Base-by-base conservation (phyloP, 1,284 basidiomycete species). In the Meira nashicola region DNA sequence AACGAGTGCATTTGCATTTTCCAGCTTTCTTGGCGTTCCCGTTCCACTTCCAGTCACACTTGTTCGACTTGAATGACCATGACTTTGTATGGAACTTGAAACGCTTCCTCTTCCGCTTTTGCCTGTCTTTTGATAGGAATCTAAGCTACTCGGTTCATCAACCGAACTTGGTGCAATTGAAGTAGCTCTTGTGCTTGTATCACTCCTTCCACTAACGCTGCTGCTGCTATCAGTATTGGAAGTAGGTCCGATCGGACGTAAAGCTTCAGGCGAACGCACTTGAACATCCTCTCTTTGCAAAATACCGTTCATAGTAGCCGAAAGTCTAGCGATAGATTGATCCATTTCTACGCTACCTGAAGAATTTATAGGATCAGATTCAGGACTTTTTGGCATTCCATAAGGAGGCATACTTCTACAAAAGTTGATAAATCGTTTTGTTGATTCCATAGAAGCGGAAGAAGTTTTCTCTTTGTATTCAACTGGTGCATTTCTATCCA, bases 401-500 rank as follows among this genome's bases (percentile, higher is more conserved):
- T 56, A 51, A 5, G 48, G 41, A 19, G 15, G 21, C 53, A 59
- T 38, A 21, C 37, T 44, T 25, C 40, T 15, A 43, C 58, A 59
- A 25, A 69, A 71, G 46, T 64, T 55, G n/a, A 74, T 65, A 39
- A 76, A 70, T 39, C 65, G 65, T 55, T 73, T 70, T 49, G 73
- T 73, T 21, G 74, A 64, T 53, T 72, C 63, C 52, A 76, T 71
- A 3, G 68, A 71, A 17, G 61, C 53, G 28, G 58, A 60, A 9
- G 73, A 69, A 40, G 66, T 69, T 57, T 71, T 67, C 62, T 95
- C 92, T 67, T 86, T 79, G 79, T 94, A 96, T 73, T 85, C 81
- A 11, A 82, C 78, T 0, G 89, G 86, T 44, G 81, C 83, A 72
- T 92, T 83, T 21, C 86, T 83, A 80, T 96, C 84, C 92, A 97